phyloP scores from a whole-genome alignment of 2,329 filamentous ascomycete genomes.

The Endothia cerciana region DNA sequence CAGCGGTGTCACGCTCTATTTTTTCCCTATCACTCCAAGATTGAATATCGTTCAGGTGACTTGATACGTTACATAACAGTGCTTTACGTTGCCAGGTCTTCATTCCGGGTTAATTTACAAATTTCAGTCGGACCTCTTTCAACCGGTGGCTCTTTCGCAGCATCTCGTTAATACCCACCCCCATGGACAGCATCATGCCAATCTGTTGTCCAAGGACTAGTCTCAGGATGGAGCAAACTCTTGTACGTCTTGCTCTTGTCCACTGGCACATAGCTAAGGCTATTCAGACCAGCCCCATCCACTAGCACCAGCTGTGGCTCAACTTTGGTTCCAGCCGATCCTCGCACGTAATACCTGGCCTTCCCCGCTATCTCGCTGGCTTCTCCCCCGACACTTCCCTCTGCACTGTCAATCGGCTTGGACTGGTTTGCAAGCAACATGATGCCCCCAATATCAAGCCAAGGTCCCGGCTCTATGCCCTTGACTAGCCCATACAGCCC shows the following conservation, averaged over 20 bases:
- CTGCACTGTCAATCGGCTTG: background rate
- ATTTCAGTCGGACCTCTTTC: too few species aligned
- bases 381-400: slow-evolving; percentile 4
- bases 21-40: too few species aligned
- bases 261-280: background rate
- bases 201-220: background rate
- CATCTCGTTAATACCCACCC: background rate
- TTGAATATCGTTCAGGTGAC: too few species aligned
- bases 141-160: too few species aligned
- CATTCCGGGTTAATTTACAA: too few species aligned
- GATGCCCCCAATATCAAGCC: slow-evolving; percentile 1
- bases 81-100: too few species aligned
- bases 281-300: background rate
- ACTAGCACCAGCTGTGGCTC: background rate
- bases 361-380: background rate
- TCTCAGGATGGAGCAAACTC: background rate
- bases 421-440: slow-evolving; percentile 13
- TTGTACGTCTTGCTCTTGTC: background rate
- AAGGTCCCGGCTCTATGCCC: slow-evolving; percentile 10
- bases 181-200: background rate
- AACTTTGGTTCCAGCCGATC: background rate
- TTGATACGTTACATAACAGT: too few species aligned
- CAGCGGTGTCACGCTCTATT: too few species aligned
- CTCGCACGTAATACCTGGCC: background rate
- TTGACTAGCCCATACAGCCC: background rate